phyloP scores from a whole-genome alignment of 345 rosid genomes.

The Boechera retrofracta region DNA sequence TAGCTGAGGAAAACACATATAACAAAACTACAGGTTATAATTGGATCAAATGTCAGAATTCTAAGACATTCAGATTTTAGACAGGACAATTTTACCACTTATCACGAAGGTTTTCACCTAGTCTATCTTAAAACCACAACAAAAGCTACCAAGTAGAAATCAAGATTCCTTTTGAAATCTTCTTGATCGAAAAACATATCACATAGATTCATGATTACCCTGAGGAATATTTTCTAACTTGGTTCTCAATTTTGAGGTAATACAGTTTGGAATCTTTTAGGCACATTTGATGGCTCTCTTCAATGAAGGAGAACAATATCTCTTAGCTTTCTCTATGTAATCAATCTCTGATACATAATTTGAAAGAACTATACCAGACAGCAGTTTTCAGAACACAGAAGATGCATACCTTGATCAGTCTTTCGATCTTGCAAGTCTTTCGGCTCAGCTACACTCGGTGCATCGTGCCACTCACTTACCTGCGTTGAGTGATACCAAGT shows the following conservation, averaged over 20 bases:
- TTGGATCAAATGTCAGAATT: neutral
- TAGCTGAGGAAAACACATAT: slow-evolving; percentile 15
- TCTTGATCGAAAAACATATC: slow-evolving; percentile 23
- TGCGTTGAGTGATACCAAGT: slow-evolving; percentile 32
- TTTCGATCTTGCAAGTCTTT: slow-evolving; percentile 43
- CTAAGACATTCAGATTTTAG: neutral
- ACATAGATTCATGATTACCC: slow-evolving; percentile 6
- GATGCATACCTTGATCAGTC: slow-evolving; percentile 51
- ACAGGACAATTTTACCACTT: neutral
- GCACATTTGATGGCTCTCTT: neutral
- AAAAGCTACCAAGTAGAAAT: slow-evolving; percentile 23
- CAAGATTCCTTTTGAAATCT: slow-evolving; percentile 5
- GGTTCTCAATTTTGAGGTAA: neutral
- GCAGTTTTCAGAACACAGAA: neutral
- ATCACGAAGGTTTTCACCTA: neutral
- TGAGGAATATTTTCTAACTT: neutral
- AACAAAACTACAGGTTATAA: neutral
- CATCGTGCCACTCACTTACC: slow-evolving; percentile 61
- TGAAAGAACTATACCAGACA: neutral
- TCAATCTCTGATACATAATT: neutral
- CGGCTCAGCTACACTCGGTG: slow-evolving; percentile 47
- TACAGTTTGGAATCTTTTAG: neutral
- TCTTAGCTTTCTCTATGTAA: neutral
- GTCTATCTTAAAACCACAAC: slow-evolving; percentile 9
- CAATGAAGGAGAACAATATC: neutral